Conservation (phyloP, 257 asterid genomes). For the Schizonepeta tenuifolia region DNA sequence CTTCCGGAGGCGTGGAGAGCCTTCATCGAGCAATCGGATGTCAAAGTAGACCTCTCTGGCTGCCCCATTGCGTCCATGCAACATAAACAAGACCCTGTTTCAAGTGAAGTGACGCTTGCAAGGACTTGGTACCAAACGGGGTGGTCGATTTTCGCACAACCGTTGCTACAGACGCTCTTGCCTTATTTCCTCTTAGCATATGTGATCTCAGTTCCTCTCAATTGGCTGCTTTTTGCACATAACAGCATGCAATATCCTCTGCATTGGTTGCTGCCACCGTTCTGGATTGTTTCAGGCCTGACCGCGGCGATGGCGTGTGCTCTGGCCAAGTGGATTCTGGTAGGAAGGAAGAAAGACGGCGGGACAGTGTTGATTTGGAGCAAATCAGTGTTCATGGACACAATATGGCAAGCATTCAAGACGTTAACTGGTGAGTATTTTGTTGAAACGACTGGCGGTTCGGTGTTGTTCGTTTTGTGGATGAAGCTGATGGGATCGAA, state of each 20-base stretch:
- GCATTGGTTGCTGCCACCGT: slow-evolving; percentile 63
- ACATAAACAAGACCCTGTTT: slow-evolving; percentile 27
- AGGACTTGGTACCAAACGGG: slow-evolving; percentile 61
- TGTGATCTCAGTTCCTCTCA: slow-evolving; percentile 52
- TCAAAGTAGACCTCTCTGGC: slow-evolving; percentile 81
- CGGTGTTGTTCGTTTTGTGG: slow-evolving; percentile 61
- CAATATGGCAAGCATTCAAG: slow-evolving; percentile 84
- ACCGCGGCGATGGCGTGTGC: slow-evolving; percentile 55
- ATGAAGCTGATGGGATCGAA: slow-evolving; percentile 82
- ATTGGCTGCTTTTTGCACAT: slow-evolving; percentile 35
- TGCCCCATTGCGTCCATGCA: slow-evolving; percentile 63
- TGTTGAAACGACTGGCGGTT: slow-evolving; percentile 70
- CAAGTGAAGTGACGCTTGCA: slow-evolving; percentile 54
- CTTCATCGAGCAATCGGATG: slow-evolving; percentile 81
- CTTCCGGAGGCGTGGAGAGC: slow-evolving; percentile 82
- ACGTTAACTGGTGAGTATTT: slow-evolving; percentile 72
- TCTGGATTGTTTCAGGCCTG: slow-evolving; percentile 75
- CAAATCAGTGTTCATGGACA: slow-evolving; percentile 58
- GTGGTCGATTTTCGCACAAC: slow-evolving; percentile 68
- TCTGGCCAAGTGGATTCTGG: slow-evolving; percentile 58
- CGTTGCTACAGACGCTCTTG: slow-evolving; percentile 69
- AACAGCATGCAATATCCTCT: slow-evolving; percentile 42
- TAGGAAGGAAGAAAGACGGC: slow-evolving; percentile 75
- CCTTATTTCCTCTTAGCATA: slow-evolving; percentile 67
- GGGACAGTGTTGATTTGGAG: slow-evolving; percentile 70